Evolutionary conservation across 345 rosid genomes (phyloP).

Genomic region (Bruguiera sexangula): DNA sequence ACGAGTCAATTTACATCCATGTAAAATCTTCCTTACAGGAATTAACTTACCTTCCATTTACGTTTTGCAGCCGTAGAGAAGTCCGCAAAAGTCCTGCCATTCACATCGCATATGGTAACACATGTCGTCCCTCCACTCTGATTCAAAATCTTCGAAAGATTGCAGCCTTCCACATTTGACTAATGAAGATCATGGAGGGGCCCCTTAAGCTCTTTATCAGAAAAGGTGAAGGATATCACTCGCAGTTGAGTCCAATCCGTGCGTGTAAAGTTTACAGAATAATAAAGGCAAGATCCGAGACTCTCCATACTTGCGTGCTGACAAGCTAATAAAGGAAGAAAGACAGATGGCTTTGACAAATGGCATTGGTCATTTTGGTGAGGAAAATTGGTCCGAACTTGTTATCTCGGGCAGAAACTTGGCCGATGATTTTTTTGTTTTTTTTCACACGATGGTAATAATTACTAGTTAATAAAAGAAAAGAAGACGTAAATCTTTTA

Average conservation of each 20-base stretch:
- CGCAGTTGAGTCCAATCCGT: conserved; percentile 21
- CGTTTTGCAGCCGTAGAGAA: not conserved
- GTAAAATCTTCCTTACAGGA: no score
- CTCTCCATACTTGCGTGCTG: conserved; percentile 30
- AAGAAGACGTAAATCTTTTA: no score
- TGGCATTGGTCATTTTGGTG: not conserved
- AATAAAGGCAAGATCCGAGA: conserved; percentile 24
- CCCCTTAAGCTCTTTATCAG: not conserved
- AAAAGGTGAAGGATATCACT: not conserved
- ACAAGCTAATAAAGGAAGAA: conserved; percentile 10
- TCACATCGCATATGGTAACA: not conserved
- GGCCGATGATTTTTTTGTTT: no score
- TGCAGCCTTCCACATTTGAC: not conserved
- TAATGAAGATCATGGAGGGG: not conserved
- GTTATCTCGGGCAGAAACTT: conserved; percentile 8
- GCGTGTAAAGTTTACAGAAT: not conserved
- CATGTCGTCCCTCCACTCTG: not conserved
- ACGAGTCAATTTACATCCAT: no score
- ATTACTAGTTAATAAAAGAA: no score
- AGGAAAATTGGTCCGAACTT: conserved; percentile 22
- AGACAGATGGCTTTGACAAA: not conserved
- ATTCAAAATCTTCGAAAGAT: not conserved
- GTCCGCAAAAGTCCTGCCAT: not conserved
- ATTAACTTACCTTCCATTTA: not conserved
- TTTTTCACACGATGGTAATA: no score